A percentile compares a stretch with the other conserved stretches of the same genome.
Evolutionary conservation across 176 grass and related monocot genomes (phyloP).

Genomic region (maize (Zea mays)): DNA sequence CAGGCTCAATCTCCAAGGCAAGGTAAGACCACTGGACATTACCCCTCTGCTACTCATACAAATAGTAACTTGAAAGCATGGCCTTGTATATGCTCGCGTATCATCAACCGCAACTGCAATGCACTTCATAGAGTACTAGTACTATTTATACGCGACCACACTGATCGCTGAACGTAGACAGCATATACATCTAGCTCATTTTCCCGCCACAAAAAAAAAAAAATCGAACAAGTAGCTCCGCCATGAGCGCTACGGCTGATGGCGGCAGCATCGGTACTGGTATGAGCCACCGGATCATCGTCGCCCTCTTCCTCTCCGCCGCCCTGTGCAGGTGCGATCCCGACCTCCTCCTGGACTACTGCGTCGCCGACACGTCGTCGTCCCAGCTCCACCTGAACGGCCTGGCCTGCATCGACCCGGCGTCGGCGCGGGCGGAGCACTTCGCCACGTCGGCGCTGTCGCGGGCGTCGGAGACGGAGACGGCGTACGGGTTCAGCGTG

Average conservation of each 20-base stretch:
- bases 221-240: not conserved
- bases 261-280: not conserved
- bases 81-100: not conserved
- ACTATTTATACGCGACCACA: conserved; percentile 3
- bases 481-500: conserved; percentile 44
- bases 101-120: not conserved
- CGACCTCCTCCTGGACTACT: conserved; percentile 60
- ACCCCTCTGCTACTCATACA: conserved; percentile 16
- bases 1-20: conserved; percentile 22
- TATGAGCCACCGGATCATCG: not conserved
- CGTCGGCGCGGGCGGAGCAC: conserved; percentile 39
- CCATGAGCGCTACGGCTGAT: conserved; percentile 15
- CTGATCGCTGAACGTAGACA: not conserved
- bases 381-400: conserved; percentile 54
- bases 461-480: not conserved
- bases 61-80: conserved; percentile 45
- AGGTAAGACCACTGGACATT: conserved; percentile 22
- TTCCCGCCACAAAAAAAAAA: not conserved
- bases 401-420: conserved; percentile 58
- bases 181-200: not conserved
- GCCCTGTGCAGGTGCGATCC: conserved; percentile 35
- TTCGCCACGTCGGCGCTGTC: conserved; percentile 60
- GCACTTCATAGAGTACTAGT: not conserved
- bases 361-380: conserved; percentile 39
- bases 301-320: conserved; percentile 11